phyloP scores from a whole-genome alignment of 2,329 filamentous ascomycete genomes.

The Parafenestella ontariensis region DNA sequence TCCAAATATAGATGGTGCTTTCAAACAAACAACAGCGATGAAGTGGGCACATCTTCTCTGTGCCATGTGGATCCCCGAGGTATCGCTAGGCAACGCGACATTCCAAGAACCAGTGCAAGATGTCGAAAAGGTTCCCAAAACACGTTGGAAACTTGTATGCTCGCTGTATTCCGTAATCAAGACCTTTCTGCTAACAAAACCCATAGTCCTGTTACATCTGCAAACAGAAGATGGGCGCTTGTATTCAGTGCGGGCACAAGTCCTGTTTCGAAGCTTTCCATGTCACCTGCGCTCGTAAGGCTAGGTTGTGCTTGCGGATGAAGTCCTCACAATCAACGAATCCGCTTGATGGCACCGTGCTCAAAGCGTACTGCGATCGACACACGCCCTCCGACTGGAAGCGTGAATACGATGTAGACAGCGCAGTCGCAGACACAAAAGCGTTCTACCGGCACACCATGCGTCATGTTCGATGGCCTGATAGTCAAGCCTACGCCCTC shows the following conservation, averaged over 20 bases:
- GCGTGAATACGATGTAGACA: conserved; percentile 81
- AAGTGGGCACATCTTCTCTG: conserved; percentile 98
- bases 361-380: conserved; percentile 96
- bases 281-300: conserved; percentile 90
- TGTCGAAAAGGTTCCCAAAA: conserved; percentile 95
- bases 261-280: conserved; percentile 97
- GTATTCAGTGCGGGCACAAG: conserved; percentile 98
- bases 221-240: conserved; percentile 96
- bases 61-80: conserved; percentile 98
- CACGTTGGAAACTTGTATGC: conserved; percentile 79
- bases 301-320: conserved; percentile 92
- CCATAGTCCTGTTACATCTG: conserved; percentile 85
- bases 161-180: neutral
- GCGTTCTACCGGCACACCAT: conserved; percentile 90
- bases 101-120: conserved; percentile 99
- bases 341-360: conserved; percentile 78
- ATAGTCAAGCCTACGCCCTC: conserved; percentile 83
- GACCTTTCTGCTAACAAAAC: conserved; percentile 19
- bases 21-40: conserved; percentile 95
- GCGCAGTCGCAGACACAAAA: conserved; percentile 81
- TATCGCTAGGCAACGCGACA: conserved; percentile 91
- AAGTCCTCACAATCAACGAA: conserved; percentile 84
- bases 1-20: conserved; percentile 94
- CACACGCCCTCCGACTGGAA: conserved; percentile 91
- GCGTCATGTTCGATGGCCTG: conserved; percentile 89